phyloP scores from a whole-genome alignment of 352 stramenopile genomes.

The Nothophytophthora sp. region DNA sequence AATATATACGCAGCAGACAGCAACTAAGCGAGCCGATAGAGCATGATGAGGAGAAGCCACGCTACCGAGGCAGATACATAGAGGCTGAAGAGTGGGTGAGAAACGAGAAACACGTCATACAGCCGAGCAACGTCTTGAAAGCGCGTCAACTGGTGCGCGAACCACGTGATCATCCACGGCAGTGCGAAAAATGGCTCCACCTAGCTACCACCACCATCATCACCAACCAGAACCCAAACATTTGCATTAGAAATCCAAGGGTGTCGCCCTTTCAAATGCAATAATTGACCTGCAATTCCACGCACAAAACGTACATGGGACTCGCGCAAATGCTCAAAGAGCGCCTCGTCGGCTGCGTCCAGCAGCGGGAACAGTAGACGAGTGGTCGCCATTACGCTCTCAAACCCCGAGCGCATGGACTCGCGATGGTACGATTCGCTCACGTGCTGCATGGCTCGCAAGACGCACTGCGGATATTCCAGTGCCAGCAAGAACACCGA shows the following conservation, averaged over 20 bases:
- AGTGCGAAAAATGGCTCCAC: conserved; percentile 95
- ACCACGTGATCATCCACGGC: conserved; percentile 96
- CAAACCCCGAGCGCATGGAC: conserved; percentile 85
- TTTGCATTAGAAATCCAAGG: no score
- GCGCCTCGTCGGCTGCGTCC: conserved; percentile 53
- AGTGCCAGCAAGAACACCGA: conserved; percentile 84
- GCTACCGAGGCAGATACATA: conserved; percentile 87
- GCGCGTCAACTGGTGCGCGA: conserved; percentile 90
- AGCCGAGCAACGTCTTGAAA: conserved; percentile 88
- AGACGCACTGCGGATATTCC: conserved; percentile 64
- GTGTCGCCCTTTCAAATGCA: no score
- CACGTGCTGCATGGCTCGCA: conserved; percentile 69
- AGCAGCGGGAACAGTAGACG: conserved; percentile 74
- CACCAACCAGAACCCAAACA: no score
- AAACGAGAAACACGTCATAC: conserved; percentile 94
- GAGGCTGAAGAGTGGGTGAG: conserved; percentile 91
- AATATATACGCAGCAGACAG: no score
- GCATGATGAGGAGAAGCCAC: conserved; percentile 1
- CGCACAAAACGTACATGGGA: conserved; percentile 40
- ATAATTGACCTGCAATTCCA: neutral
- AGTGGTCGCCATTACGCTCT: conserved; percentile 65
- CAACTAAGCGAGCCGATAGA: neutral
- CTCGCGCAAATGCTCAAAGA: conserved; percentile 68
- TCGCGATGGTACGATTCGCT: conserved; percentile 91
- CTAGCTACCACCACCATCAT: conserved; percentile 23